Conservation (phyloP, 225 moss, liverwort and hornwort genomes). For the Takakia lepidozioides region DNA sequence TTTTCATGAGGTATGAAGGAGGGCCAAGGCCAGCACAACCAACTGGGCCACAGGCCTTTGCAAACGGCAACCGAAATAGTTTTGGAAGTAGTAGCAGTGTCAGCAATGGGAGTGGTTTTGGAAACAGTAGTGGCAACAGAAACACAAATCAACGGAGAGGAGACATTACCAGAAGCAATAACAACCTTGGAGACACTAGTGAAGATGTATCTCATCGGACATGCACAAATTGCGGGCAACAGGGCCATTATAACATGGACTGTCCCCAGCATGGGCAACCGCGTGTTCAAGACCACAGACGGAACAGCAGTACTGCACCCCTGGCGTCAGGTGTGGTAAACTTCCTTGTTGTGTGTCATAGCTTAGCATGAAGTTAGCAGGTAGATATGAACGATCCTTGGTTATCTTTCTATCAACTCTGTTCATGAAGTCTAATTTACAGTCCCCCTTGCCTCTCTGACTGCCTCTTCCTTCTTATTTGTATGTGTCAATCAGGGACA, state of each 20-base stretch:
- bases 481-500: constrained; percentile 10
- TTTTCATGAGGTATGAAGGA: constrained; percentile 17
- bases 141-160: too few species aligned
- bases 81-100: constrained; percentile 13
- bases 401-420: too few species aligned
- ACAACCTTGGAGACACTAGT: too few species aligned
- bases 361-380: too few species aligned
- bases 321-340: constrained; percentile 32
- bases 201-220: constrained; percentile 29
- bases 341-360: not conserved
- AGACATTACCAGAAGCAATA: too few species aligned
- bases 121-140: constrained; percentile 26
- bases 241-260: constrained; percentile 76
- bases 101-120: constrained; percentile 12
- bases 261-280: constrained; percentile 59
- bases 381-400: too few species aligned
- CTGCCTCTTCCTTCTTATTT: not conserved
- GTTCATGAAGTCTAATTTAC: constrained; percentile 7
- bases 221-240: constrained; percentile 77
- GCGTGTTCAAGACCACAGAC: constrained; percentile 25
- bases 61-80: constrained; percentile 13
- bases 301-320: constrained; percentile 19
- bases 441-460: too few species aligned
- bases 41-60: constrained; percentile 20
- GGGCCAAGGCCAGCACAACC: constrained; percentile 25